Percentiles rank a stretch among this genome's conserved stretches.
Conservation (phyloP, 1,284 basidiomycete genomes). For the Boletus subluridellus region DNA sequence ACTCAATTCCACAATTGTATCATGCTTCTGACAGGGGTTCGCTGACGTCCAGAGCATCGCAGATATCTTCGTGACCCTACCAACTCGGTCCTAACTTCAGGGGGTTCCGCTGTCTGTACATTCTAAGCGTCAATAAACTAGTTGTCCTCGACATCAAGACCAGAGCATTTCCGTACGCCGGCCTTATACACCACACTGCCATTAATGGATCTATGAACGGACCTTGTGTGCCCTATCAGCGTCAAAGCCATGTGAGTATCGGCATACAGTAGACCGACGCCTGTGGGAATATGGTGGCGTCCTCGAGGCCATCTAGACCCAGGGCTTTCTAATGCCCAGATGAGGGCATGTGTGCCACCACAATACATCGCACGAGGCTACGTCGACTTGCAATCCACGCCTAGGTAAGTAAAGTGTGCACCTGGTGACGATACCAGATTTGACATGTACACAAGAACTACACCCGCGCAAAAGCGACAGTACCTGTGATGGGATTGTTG, state of each 20-base stretch:
- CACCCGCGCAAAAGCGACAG: not conserved
- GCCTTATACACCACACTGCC: not conserved
- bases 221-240: not conserved
- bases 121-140: not conserved
- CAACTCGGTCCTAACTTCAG: not conserved
- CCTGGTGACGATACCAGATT: not conserved
- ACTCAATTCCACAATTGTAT: not conserved
- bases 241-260: not conserved
- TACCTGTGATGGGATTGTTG: constrained; percentile 19
- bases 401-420: not conserved
- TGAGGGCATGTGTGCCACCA: not conserved
- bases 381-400: not conserved
- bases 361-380: not conserved
- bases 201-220: not conserved
- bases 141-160: not conserved
- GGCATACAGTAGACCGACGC: not conserved
- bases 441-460: not conserved
- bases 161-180: not conserved
- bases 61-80: not conserved
- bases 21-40: not conserved
- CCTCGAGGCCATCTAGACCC: constrained; percentile 3
- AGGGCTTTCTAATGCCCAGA: not conserved
- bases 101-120: too few species aligned
- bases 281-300: constrained; percentile 7
- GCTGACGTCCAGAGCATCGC: not conserved